phyloP scores from a whole-genome alignment of 148 eudicot genomes.

The Arctostaphylos glauca region DNA sequence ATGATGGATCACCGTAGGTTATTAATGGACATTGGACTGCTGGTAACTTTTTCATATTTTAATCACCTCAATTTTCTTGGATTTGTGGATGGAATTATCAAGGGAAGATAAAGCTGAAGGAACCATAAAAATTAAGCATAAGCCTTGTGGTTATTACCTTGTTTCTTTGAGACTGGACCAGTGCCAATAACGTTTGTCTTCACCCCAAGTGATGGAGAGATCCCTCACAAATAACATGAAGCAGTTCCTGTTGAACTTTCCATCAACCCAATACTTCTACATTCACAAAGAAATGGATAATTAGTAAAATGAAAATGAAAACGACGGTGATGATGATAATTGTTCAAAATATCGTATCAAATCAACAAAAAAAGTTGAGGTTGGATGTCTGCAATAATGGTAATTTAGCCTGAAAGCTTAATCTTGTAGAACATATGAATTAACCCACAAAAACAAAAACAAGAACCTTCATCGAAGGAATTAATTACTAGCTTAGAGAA shows the following conservation, averaged over 20 bases:
- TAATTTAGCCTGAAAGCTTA: neutral
- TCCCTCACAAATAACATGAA: slow-evolving; percentile 51
- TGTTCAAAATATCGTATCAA: neutral
- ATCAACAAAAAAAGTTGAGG: neutral
- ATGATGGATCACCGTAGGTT: neutral
- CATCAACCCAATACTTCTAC: slow-evolving; percentile 66
- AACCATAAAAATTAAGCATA: neutral
- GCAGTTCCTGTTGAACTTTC: slow-evolving; percentile 44
- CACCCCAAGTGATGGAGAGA: slow-evolving; percentile 54
- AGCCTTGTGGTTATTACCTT: slow-evolving; percentile 27
- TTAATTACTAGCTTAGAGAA: neutral
- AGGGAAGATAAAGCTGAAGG: neutral
- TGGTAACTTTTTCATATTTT: neutral
- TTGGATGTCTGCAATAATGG: neutral
- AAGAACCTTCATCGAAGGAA: neutral
- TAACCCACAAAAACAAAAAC: neutral
- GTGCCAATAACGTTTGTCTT: slow-evolving; percentile 50
- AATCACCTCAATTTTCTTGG: neutral
- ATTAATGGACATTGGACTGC: neutral
- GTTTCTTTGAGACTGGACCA: slow-evolving; percentile 45
- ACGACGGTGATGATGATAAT: neutral
- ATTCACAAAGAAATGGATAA: neutral
- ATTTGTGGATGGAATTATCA: neutral
- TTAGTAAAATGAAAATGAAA: neutral
- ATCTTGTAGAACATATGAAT: neutral